Evolutionary conservation across 129 eudicot genomes (phyloP), one percentile per base, ranked within the genome.

Genomic region (Tanacetum coccineum): DNA sequence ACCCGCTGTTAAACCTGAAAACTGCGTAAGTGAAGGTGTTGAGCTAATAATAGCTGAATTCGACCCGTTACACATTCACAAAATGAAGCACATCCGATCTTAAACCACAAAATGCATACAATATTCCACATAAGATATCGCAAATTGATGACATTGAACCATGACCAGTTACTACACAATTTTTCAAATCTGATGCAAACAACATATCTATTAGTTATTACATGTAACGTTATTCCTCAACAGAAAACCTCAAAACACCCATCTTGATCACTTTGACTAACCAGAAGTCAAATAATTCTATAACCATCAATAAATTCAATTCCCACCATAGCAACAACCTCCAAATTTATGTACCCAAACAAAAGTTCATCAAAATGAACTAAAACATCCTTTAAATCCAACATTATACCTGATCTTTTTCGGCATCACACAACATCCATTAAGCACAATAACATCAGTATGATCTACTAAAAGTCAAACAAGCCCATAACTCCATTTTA

Each of bases 111-210:
- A 92, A 92, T 13, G 84, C 98, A 7, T 70, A 40, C 98, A 96
- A 69, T 80, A 61, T 66, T 88, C 98, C 12, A 96, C 96, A 73
- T 92, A 92, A 0, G 98, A 92, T 40, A 92, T 79, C 10, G 98
- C 96, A 62, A n/a, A 92, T 80, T 25, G 98, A 83, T 2, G 98
- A 86, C 96, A 92, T 92, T 52, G 98, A 92, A 11, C 98, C 98
- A 69, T 85, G 75, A 56, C 96, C 85, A 2, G 55, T 68, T 6
- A 70, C 96, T 13, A 68, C 22, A 26, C 83, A 45, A 66, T 75
- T n/a, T n/a, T n/a, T 64, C 42, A 79, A 74, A 70, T 78, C 86
- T 6, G 62, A 76, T 30, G 75, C 59, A 9, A 86, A 44, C 78
- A 88, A n/a, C n/a, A n/a, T n/a, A n/a, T n/a, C 45, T 52, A 80